A percentile compares a stretch with the other conserved stretches of the same genome.
Conservation (phyloP, 306 rosid genomes). For the Heteromeles arbutifolia region DNA sequence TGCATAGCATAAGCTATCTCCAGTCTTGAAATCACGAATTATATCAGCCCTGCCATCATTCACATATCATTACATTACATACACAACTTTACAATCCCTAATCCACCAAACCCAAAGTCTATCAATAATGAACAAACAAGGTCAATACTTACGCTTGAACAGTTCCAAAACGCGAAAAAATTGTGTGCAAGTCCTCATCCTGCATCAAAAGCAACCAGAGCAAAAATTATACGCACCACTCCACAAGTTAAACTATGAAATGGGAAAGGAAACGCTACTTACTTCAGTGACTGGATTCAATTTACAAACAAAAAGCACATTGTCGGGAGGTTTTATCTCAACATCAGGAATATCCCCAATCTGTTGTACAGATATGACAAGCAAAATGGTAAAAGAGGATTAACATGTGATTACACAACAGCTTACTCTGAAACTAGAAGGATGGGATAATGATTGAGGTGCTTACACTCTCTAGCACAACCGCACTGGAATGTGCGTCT, state of each 20-base stretch:
- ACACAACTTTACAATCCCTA: constrained; percentile 4
- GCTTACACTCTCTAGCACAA: constrained; percentile 95
- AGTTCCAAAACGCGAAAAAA: constrained; percentile 87
- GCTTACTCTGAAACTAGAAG: background rate
- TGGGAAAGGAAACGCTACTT: constrained; percentile 10
- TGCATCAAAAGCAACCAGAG: constrained; percentile 21
- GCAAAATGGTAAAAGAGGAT: constrained; percentile 5
- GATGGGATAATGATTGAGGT: background rate
- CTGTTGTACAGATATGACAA: constrained; percentile 32
- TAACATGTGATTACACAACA: background rate
- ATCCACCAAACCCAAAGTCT: background rate
- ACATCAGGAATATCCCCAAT: constrained; percentile 98
- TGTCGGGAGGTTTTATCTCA: constrained; percentile 89
- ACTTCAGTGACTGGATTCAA: constrained; percentile 96
- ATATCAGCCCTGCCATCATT: constrained; percentile 78
- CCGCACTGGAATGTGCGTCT: constrained; percentile 91
- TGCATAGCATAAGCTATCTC: constrained; percentile 94
- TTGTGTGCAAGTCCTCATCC: constrained; percentile 94
- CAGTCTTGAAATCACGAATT: constrained; percentile 84
- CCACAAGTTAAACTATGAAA: background rate
- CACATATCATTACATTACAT: constrained; percentile 30
- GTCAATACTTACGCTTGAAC: constrained; percentile 62
- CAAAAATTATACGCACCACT: background rate
- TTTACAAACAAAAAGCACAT: constrained; percentile 88
- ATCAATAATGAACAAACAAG: constrained; percentile 16